phyloP scores from a whole-genome alignment of 2,329 filamentous ascomycete genomes.

The Gyromitra esculenta region DNA sequence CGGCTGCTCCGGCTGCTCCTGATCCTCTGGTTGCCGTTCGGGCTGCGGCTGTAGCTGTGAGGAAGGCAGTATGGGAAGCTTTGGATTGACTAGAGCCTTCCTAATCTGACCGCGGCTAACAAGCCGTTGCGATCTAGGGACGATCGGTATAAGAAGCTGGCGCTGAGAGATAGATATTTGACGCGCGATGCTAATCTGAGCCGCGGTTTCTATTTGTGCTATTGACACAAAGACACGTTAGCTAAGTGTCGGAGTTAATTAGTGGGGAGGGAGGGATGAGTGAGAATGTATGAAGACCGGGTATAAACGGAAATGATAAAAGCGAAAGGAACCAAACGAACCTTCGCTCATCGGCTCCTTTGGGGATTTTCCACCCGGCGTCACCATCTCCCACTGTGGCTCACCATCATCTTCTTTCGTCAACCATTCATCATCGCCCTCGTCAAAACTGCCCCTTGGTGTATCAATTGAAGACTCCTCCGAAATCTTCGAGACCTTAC shows the following conservation, averaged over 20 bases:
- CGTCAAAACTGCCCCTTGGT: slow-evolving; percentile 52
- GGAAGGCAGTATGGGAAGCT: slow-evolving; percentile 11
- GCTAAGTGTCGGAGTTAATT: background rate
- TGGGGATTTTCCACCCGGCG: slow-evolving; percentile 53
- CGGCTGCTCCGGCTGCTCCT: background rate
- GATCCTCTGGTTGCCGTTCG: background rate
- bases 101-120: slow-evolving; percentile 50
- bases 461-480: slow-evolving; percentile 52
- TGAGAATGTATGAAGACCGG: slow-evolving; percentile 35
- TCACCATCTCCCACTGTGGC: slow-evolving; percentile 58
- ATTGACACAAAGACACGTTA: slow-evolving; percentile 57
- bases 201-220: slow-evolving; percentile 66
- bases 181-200: slow-evolving; percentile 73
- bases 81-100: slow-evolving; percentile 33
- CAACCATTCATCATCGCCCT: slow-evolving; percentile 52
- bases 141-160: slow-evolving; percentile 67
- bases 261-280: background rate
- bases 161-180: slow-evolving; percentile 75
- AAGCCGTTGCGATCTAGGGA: slow-evolving; percentile 55
- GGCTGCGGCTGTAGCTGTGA: background rate
- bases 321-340: slow-evolving; percentile 12
- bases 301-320: background rate
- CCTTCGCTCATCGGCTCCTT: slow-evolving; percentile 49
- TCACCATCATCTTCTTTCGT: slow-evolving; percentile 53
- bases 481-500: slow-evolving; percentile 51